These are phyloP conservation scores for Cyberlindnera mycetangii DNA, from an alignment of 805 yeast genomes.

Conservation along the genomic window DNA sequence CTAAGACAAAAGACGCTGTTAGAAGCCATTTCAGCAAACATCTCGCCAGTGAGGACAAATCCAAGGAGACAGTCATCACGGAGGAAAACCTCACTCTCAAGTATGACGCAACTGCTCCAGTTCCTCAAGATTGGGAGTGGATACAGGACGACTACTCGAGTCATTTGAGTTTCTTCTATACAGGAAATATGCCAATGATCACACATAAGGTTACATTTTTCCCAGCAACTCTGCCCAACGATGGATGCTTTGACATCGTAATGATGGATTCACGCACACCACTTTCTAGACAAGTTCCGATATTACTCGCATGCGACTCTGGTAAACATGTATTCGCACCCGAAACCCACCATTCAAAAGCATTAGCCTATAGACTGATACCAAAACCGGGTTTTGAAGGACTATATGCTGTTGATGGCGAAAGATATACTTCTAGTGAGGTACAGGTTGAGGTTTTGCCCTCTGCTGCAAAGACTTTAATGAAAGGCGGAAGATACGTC, in stretches of 20 bases:
- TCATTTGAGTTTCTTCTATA: conserved; percentile 70
- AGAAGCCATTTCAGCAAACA: conserved; percentile 41
- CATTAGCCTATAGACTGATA: conserved; percentile 66
- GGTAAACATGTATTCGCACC: conserved; percentile 76
- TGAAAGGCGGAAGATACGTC: conserved; percentile 46
- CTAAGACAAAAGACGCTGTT: conserved; percentile 50
- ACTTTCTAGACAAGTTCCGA: conserved; percentile 50
- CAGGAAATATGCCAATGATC: conserved; percentile 90
- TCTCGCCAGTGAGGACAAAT: conserved; percentile 6
- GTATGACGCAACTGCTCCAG: conserved; percentile 39
- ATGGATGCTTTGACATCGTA: conserved; percentile 82
- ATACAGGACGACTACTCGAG: conserved; percentile 45
- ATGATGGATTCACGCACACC: conserved; percentile 64
- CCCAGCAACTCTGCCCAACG: conserved; percentile 89
- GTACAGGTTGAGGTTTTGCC: conserved; percentile 80
- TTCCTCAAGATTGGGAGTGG: conserved; percentile 69
- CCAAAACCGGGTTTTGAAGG: conserved; percentile 49
- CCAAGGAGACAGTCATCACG: conserved; percentile 17
- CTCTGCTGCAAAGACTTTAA: conserved; percentile 58
- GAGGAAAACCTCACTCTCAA: conserved; percentile 42
- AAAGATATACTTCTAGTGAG: conserved; percentile 70
- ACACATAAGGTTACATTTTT: conserved; percentile 79
- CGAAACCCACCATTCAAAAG: conserved; percentile 72
- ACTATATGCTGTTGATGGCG: conserved; percentile 84
- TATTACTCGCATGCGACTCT: conserved; percentile 60